Evolutionary conservation across 2,329 filamentous ascomycete species (phyloP).

Genomic region (Pezicula rhizophila): DNA sequence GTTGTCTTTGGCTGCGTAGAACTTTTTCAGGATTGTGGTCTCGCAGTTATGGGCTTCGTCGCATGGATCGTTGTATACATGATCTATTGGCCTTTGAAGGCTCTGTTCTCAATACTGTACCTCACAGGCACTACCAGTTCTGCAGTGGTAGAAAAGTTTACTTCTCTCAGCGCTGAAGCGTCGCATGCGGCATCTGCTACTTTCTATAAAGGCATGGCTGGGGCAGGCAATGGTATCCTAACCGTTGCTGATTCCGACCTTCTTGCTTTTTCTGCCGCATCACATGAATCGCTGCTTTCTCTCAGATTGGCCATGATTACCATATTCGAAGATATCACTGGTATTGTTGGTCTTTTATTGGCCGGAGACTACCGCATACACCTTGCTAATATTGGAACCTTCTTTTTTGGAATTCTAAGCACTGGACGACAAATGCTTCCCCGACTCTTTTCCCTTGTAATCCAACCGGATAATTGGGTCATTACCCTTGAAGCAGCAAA

Average conservation of each 20-base stretch:
- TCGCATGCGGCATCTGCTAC: slow-evolving; percentile 22
- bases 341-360: slow-evolving; percentile 37
- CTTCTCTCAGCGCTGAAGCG: slow-evolving; percentile 5
- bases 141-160: not conserved
- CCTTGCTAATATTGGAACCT: slow-evolving; percentile 2
- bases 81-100: slow-evolving; percentile 11
- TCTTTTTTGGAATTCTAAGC: slow-evolving; percentile 4
- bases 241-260: slow-evolving; percentile 50
- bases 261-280: slow-evolving; percentile 70
- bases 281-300: slow-evolving; percentile 60
- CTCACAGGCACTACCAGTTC: slow-evolving; percentile 4
- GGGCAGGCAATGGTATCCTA: slow-evolving; percentile 42
- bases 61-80: slow-evolving; percentile 30
- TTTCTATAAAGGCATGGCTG: slow-evolving; percentile 37
- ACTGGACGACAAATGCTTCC: slow-evolving; percentile 16
- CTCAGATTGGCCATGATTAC: slow-evolving; percentile 48
- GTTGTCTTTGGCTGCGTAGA: slow-evolving; percentile 70
- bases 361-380: slow-evolving; percentile 35
- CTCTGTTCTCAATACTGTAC: slow-evolving; percentile 11
- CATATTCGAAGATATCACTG: slow-evolving; percentile 34
- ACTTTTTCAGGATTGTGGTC: slow-evolving; percentile 66
- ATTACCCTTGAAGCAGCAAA: slow-evolving; percentile 44
- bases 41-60: slow-evolving; percentile 56
- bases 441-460: slow-evolving; percentile 29
- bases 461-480: slow-evolving; percentile 51